These are phyloP conservation scores for Xylaria sp. DNA, from an alignment of 2,329 filamentous ascomycete genomes.

Conservation along the genomic window DNA sequence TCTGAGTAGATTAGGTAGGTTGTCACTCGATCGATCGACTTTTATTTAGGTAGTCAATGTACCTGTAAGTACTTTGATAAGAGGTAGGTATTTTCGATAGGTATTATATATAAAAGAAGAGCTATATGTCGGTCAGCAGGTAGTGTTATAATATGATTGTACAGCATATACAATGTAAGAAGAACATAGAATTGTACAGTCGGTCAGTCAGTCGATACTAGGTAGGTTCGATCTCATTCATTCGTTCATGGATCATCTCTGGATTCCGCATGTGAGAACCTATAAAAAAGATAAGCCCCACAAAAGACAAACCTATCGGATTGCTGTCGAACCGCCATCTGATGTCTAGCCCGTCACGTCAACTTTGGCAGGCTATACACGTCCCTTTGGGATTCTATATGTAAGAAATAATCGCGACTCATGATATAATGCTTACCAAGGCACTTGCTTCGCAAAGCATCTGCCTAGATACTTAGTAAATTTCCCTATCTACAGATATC, in stretches of 20 bases:
- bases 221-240: background rate
- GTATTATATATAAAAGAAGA: background rate
- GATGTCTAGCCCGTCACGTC: background rate
- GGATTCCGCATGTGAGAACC: background rate
- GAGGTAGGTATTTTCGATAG: background rate
- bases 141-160: background rate
- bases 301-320: background rate
- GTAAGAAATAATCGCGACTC: too few species aligned
- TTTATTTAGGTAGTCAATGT: background rate
- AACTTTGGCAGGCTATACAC: background rate
- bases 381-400: too few species aligned
- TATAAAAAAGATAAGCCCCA: background rate
- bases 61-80: background rate
- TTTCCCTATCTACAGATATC: too few species aligned
- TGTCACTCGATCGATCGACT: background rate
- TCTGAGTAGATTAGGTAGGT: background rate
- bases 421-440: too few species aligned
- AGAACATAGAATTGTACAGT: background rate
- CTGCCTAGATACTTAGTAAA: too few species aligned
- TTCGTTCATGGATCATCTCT: background rate
- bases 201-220: too few species aligned
- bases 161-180: background rate
- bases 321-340: too few species aligned
- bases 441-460: too few species aligned
- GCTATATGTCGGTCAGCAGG: background rate